phyloP scores from a whole-genome alignment of 2,329 filamentous ascomycete genomes.

The Aspergillus arachidicola region DNA sequence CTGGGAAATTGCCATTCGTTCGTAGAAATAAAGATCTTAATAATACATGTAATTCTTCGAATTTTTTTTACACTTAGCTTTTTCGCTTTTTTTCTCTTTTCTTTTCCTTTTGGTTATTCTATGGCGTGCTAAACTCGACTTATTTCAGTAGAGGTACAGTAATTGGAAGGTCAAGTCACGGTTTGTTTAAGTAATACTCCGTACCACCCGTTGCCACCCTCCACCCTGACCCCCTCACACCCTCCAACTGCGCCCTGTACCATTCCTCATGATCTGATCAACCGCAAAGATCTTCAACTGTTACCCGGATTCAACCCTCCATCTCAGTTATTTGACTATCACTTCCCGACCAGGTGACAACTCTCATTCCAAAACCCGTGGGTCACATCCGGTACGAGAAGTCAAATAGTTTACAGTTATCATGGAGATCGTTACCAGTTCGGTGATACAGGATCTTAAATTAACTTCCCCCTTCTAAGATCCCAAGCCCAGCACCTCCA shows the following conservation, averaged over 20 bases:
- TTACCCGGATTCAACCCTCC: not conserved
- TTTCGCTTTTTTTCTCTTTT: not conserved
- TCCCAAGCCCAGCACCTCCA: conserved; percentile 13
- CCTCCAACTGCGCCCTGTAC: conserved; percentile 2
- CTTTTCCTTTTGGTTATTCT: not conserved
- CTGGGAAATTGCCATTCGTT: not conserved
- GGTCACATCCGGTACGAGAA: not conserved
- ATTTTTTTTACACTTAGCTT: not conserved
- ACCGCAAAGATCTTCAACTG: not conserved
- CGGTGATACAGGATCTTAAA: conserved; percentile 11
- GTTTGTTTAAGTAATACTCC: not conserved
- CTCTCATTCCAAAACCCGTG: not conserved
- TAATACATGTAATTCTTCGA: not conserved
- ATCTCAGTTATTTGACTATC: not conserved
- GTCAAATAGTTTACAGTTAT: conserved; percentile 11
- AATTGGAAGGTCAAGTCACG: not conserved
- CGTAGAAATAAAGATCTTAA: not conserved
- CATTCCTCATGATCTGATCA: conserved; percentile 9
- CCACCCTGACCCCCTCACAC: not conserved
- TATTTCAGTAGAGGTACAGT: not conserved
- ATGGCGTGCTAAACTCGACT: not conserved
- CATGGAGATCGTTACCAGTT: conserved; percentile 14
- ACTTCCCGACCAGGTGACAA: conserved; percentile 5
- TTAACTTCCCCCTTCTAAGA: conserved; percentile 11
- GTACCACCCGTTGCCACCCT: not conserved